Evolutionary conservation across 202 grass and related monocot species (phyloP), one percentile per base, ranked within the genome.

Genomic region (Setaria italica): DNA sequence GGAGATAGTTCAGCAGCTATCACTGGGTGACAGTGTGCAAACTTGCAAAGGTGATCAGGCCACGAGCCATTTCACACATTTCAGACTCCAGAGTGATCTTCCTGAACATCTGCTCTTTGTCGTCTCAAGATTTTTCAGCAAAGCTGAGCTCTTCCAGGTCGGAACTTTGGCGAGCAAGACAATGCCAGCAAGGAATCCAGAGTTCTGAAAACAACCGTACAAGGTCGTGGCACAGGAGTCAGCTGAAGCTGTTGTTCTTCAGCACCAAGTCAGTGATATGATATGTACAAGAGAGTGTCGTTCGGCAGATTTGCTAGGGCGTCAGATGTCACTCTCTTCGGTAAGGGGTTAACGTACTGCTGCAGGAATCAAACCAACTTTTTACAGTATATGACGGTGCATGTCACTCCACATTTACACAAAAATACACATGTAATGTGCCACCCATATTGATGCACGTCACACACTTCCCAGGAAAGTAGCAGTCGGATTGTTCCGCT

Each of bases 291-390:
- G 25, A 97, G 67, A 2, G 90, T 92, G 66, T 83, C 73, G 2
- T 89, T 94, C 1, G 94, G 83, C 0, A 71, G 81, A 20, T 76
- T 85, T 62, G 21, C 57, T 20, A 58, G 72, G 49, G n/a, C 2
- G 74, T 90, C 88, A 11, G 94, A 87, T 14, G 89, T 77, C 43
- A 96, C 94, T 80, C 94, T 87, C 73, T 81, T 97, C 17, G 92
- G 56, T 72, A 97, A 68, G 53, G 92, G 80, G 62, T 70, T 87
- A 56, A 39, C 37, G 37, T 41, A 41, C 39, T 41, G 39, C 39
- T 41, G 2, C 2, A 45, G 6, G 11, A 54, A 19, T 1, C 15
- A 55, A 55, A 55, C 51, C 51, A 55, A 58, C 56, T 11, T 11
- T 60, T 60, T 29, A 60, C 57, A 11, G 57, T 9, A 25, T 25